Base-by-base conservation (phyloP, 2,329 filamentous ascomycete genomes). In the Botrytis byssoidea region DNA sequence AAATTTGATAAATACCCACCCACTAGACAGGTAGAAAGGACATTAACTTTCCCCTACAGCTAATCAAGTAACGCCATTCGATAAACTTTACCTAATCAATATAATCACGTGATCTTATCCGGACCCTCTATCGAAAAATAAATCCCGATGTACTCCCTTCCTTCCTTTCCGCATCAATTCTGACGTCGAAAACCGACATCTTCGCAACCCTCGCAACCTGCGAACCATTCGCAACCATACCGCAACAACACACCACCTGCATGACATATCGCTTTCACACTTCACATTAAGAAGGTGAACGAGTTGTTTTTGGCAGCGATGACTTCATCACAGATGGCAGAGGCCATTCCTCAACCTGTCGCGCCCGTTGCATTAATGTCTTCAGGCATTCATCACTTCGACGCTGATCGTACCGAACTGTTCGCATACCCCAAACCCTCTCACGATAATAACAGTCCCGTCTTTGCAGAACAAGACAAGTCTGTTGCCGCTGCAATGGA, bases 231-330 rank as follows among this genome's bases (percentile, higher is more conserved):
- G 40, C 37, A 59, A 37, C 51, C 25, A 48, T 32, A 29, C 29
- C 16, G 51, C 25, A 14, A 59, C 40, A 4, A 37, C 40, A 12
- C 48, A 25, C 4, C 32, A 8, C 29, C 29, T 64, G 40, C 29
- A 55, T 67, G 63, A 55, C 2, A n/a, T 59, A n/a, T 44, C 37
- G 48, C 46, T 32, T 57, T 44, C 48, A 46, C 40, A 70, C 51
- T 60, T 60, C 37, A 70, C 29, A 44, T 25, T 32, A 59, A 57
- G 42, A 72, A 72, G 79, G 79, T 81, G 80, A 76, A 81, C 71
- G 80, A 81, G 80, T 79, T 81, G 80, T 79, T 75, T 37, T 75
- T 74, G 76, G 77, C 80, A 81, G 79, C 77, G 80, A 81, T 81
- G 80, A 81, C 80, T 78, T 81, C 80, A 80, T 79, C 78, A 78